Conservation (phyloP, 2,329 filamentous ascomycete genomes). For the Tympanopsis confertula region DNA sequence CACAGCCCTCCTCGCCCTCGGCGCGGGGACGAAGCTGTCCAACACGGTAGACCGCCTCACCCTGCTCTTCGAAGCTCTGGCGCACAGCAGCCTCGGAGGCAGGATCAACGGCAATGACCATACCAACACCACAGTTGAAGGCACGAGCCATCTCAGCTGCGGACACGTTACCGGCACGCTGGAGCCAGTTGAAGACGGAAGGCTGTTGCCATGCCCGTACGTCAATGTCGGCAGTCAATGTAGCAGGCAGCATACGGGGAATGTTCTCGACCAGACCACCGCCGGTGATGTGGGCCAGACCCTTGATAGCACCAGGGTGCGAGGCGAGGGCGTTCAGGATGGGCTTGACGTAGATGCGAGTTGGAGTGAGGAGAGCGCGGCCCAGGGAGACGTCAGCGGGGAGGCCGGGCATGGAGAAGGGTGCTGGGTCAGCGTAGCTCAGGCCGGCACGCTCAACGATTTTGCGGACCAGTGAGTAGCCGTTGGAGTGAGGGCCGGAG, state of each 20-base stretch:
- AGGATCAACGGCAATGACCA: constrained; percentile 73
- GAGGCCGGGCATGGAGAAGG: constrained; percentile 47
- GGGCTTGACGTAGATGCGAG: constrained; percentile 82
- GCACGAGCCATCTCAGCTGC: constrained; percentile 76
- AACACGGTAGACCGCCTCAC: constrained; percentile 68
- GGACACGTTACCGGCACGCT: constrained; percentile 57
- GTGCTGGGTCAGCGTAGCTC: constrained; percentile 58
- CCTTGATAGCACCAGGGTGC: constrained; percentile 47
- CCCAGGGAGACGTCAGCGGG: constrained; percentile 31
- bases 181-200: constrained; percentile 78
- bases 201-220: constrained; percentile 65
- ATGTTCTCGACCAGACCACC: constrained; percentile 90
- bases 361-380: constrained; percentile 72
- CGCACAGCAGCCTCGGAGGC: constrained; percentile 47
- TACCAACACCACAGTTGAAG: constrained; percentile 90
- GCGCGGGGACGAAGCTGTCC: constrained; percentile 55
- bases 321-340: constrained; percentile 50
- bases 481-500: constrained; percentile 86
- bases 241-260: constrained; percentile 75
- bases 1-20: constrained; percentile 41
- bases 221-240: constrained; percentile 72
- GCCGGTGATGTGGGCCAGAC: constrained; percentile 92
- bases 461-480: constrained; percentile 89
- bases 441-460: constrained; percentile 68
- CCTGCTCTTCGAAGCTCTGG: constrained; percentile 45